Evolutionary conservation across 2,329 filamentous ascomycete genomes (phyloP).

Genomic region (Arthrocladium fulminans): DNA sequence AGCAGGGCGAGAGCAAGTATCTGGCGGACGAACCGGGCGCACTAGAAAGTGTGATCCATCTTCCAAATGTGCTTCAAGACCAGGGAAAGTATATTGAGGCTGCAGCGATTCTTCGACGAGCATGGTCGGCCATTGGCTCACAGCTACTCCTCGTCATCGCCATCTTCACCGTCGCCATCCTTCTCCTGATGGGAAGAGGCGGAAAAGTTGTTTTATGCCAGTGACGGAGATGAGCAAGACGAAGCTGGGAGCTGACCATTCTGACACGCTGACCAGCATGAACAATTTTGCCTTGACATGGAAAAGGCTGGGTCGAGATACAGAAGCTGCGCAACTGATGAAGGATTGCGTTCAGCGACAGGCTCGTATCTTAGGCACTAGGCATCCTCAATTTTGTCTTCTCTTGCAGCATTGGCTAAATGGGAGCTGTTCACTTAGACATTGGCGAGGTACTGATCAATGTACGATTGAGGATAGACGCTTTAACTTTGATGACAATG

Average conservation of each 20-base stretch:
- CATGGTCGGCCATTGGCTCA: too few relatives aligned
- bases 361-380: too few relatives aligned
- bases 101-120: too few relatives aligned
- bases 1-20: not conserved
- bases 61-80: too few relatives aligned
- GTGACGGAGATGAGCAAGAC: slow-evolving; percentile 14
- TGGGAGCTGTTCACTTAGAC: slow-evolving; percentile 7
- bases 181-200: slow-evolving; percentile 19
- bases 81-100: too few relatives aligned
- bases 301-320: slow-evolving; percentile 13
- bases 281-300: slow-evolving; percentile 17
- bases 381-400: slow-evolving; percentile 7
- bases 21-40: not conserved
- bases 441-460: too few relatives aligned
- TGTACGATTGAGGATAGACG: too few relatives aligned
- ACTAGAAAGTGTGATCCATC: too few relatives aligned
- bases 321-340: slow-evolving; percentile 16
- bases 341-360: too few relatives aligned
- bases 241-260: slow-evolving; percentile 21
- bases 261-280: slow-evolving; percentile 21
- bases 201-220: slow-evolving; percentile 13
- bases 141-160: too few relatives aligned
- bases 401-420: slow-evolving; percentile 2
- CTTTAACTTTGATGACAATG: too few relatives aligned
- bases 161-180: too few relatives aligned